Percentiles rank a stretch among this genome's conserved stretches.
Conservation (phyloP, 495 filamentous ascomycete genomes). For the Filosporella fistucella region DNA sequence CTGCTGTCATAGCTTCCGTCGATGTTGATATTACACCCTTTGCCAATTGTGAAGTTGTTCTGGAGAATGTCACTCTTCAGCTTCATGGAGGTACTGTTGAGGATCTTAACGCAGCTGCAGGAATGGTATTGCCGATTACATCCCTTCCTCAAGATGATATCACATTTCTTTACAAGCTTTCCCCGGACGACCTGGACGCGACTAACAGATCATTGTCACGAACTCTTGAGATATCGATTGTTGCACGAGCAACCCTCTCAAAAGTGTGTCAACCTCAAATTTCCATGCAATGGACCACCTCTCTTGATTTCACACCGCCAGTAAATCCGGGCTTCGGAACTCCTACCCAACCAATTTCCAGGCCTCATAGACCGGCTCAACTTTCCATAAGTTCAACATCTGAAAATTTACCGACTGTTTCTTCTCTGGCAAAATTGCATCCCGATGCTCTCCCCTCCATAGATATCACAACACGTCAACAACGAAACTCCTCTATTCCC, state of each 20-base stretch:
- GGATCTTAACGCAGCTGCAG: conserved; percentile 54
- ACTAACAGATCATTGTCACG: conserved; percentile 36
- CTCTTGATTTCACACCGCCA: conserved; percentile 76
- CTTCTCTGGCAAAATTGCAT: conserved; percentile 37
- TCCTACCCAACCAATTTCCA: conserved; percentile 54
- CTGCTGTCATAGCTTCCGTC: conserved; percentile 67
- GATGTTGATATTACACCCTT: conserved; percentile 88
- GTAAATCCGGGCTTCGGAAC: conserved; percentile 48
- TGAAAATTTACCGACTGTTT: conserved; percentile 27
- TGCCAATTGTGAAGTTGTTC: conserved; percentile 63
- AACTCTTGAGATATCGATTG: conserved; percentile 55
- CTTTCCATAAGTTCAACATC: conserved; percentile 46
- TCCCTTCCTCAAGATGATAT: conserved; percentile 80
- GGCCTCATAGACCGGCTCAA: conserved; percentile 60
- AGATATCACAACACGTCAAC: conserved; percentile 39
- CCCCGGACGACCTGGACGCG: conserved; percentile 56
- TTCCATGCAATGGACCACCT: conserved; percentile 74
- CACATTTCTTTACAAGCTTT: conserved; percentile 77
- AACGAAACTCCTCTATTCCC: conserved; percentile 42
- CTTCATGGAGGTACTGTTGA: conserved; percentile 66
- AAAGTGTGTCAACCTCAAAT: conserved; percentile 67
- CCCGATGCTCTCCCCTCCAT: conserved; percentile 50
- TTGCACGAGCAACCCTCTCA: conserved; percentile 57
- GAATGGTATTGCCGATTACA: conserved; percentile 56
- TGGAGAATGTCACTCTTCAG: conserved; percentile 62